Base-by-base conservation (phyloP, 228 moss, liverwort and hornwort species). In the Sphagnum fallax region DNA sequence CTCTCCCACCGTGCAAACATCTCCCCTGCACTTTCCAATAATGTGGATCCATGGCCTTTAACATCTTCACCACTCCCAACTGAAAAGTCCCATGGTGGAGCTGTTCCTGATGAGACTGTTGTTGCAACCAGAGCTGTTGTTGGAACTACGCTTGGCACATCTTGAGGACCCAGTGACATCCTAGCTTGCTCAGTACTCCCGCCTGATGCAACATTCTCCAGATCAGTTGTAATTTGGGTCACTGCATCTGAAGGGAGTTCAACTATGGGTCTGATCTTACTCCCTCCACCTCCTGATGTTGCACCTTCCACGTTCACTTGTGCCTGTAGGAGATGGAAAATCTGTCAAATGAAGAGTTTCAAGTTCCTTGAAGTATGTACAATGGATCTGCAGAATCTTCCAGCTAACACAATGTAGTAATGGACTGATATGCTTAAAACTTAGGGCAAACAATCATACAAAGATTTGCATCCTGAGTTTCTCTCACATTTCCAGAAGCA, bases 1-100 rank as follows among this genome's bases (percentile, higher is more conserved):
- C 71, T 85, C 75, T 94, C 90, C 98, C 98, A 98, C 15, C 98
- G 84, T 16, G 87, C 81, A 71, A 98, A 87, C 98, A 98, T 94
- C 59, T 98, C 98, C 57, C 83, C 87, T 65, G 98, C 86, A 76
- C 89, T 98, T 78, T 98, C 98, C 57, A 84, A 61, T 51, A 88
- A 77, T 69, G 91, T 73, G 64, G 72, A 67, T 58, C 76, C 73
- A 52, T 82, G 72, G 64, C 53, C 70, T 60, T 68, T 75, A 53
- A 72, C 77, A 65, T 83, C 89, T 60, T 91, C 96, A 50, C 69
- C 49, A 65, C 76, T 75, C 69, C 74, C 72, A 47, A 84, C 69
- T 69, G 88, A 76, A 71, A 82, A 65, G 73, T 85, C 88, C 90
- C 90, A 89, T 48, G 87, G 76, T 76, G 74, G 66, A 60, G 86